phyloP scores from a whole-genome alignment of 2,329 filamentous ascomycete species.

The Leptographium wingfieldii region DNA sequence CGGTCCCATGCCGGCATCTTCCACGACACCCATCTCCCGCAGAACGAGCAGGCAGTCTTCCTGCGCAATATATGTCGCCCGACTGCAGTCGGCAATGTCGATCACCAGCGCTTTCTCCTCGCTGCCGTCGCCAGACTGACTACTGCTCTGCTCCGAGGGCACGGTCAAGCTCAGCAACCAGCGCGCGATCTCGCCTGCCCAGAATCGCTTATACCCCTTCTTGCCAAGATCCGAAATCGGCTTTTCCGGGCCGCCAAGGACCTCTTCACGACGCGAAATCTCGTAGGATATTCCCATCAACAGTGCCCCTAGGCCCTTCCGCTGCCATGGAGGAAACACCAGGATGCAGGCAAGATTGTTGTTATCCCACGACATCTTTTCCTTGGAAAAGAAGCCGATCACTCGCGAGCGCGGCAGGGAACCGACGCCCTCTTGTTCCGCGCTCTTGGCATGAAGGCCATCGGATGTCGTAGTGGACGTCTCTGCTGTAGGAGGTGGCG shows the following conservation, averaged over 20 bases:
- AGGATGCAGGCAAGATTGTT: conserved; percentile 97
- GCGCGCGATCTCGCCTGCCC: conserved; percentile 73
- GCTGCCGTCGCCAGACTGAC: conserved; percentile 5
- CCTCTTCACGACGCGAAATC: conserved; percentile 68
- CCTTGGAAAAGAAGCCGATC: conserved; percentile 96
- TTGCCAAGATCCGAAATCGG: conserved; percentile 77
- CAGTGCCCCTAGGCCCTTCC: conserved; percentile 73
- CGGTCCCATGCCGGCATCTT: conserved; percentile 40
- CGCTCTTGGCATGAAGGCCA: neutral
- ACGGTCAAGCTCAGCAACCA: conserved; percentile 39
- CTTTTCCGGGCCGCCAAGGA: conserved; percentile 86
- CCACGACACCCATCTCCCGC: conserved; percentile 64
- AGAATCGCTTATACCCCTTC: conserved; percentile 73
- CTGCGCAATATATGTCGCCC: conserved; percentile 67
- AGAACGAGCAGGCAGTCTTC: conserved; percentile 75
- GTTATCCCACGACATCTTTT: conserved; percentile 97
- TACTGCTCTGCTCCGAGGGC: conserved; percentile 6
- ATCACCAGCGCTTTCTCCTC: conserved; percentile 34
- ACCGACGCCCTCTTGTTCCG: neutral
- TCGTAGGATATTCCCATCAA: conserved; percentile 92
- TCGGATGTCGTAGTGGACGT: neutral
- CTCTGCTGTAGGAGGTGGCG: conserved; percentile 21
- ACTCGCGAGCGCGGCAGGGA: conserved; percentile 29
- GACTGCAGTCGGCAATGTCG: conserved; percentile 59
- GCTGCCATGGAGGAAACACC: conserved; percentile 90